These are phyloP conservation scores for Anthracocystis walkeri DNA, from an alignment of 1,284 basidiomycete species.

Conservation along the genomic window DNA sequence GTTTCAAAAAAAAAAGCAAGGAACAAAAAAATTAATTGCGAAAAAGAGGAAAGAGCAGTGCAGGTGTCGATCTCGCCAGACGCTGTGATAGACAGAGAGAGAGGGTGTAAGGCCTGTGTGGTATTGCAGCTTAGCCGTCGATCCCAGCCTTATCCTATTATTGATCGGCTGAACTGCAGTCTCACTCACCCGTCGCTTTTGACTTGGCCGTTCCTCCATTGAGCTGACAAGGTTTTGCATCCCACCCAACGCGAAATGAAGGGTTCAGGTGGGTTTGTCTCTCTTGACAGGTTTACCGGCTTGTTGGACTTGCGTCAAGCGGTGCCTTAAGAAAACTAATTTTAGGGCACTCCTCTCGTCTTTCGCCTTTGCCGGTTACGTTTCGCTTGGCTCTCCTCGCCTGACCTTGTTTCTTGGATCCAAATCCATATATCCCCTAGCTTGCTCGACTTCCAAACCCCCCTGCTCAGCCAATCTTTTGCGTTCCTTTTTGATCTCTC, in stretches of 20 bases:
- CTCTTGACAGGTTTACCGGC: constrained; percentile 1
- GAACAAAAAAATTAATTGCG: not conserved
- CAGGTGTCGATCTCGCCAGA: constrained; percentile 4
- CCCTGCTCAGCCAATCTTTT: not conserved
- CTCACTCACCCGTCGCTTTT: too few relatives aligned
- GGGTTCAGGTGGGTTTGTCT: not conserved
- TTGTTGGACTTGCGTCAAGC: constrained; percentile 10
- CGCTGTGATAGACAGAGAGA: not conserved
- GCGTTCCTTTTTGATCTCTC: not conserved
- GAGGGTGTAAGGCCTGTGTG: too few relatives aligned
- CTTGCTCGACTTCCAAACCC: not conserved
- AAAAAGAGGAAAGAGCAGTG: not conserved
- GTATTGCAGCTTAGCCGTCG: too few relatives aligned
- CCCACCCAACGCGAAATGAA: not conserved
- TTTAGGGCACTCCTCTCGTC: constrained; percentile 30
- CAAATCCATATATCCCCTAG: constrained; percentile 16
- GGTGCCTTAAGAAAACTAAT: constrained; percentile 12
- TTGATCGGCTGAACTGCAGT: too few relatives aligned
- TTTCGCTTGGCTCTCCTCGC: not conserved
- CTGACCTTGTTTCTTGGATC: not conserved
- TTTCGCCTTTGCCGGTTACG: not conserved
- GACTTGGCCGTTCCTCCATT: too few relatives aligned
- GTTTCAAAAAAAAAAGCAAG: not conserved
- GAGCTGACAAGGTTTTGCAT: not conserved
- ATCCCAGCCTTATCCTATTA: too few relatives aligned